Evolutionary conservation across 352 stramenopile genomes (phyloP).

Genomic region (Globisporangium paroecandrum): DNA sequence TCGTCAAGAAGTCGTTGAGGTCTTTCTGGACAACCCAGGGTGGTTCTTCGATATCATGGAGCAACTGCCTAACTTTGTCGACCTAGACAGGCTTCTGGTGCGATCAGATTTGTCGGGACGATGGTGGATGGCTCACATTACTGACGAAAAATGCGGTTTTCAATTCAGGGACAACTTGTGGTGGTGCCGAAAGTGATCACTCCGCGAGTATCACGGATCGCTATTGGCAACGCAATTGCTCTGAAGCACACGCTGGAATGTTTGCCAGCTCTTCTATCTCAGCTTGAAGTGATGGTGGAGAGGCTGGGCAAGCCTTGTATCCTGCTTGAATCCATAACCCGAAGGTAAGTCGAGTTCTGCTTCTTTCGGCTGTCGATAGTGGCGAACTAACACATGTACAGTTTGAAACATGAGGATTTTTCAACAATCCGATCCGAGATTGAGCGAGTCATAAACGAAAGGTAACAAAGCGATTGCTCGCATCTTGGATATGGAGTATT

Average conservation of each 20-base stretch:
- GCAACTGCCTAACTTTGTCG: conserved; percentile 61
- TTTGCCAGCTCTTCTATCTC: conserved; percentile 50
- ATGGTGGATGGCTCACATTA: background rate
- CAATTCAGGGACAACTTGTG: conserved; percentile 61
- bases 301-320: conserved; percentile 32
- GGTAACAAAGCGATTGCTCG: conserved; percentile 23
- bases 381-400: conserved; percentile 15
- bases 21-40: conserved; percentile 75
- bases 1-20: conserved; percentile 65
- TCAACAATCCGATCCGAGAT: conserved; percentile 53
- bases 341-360: conserved; percentile 33
- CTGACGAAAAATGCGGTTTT: conserved; percentile 1
- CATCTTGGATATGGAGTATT: background rate
- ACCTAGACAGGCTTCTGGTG: conserved; percentile 76
- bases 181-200: conserved; percentile 77
- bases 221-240: conserved; percentile 76
- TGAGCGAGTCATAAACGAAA: conserved; percentile 71
- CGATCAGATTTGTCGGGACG: background rate
- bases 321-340: conserved; percentile 62
- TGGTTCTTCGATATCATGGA: conserved; percentile 84
- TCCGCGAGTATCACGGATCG: conserved; percentile 56
- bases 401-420: conserved; percentile 57
- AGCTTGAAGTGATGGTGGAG: conserved; percentile 35
- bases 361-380: background rate
- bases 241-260: conserved; percentile 82